A percentile compares a stretch with the other conserved stretches of the same genome.
Conservation (phyloP, 192 early-diverging fungal genomes). For the Kickxella alabastrina region DNA sequence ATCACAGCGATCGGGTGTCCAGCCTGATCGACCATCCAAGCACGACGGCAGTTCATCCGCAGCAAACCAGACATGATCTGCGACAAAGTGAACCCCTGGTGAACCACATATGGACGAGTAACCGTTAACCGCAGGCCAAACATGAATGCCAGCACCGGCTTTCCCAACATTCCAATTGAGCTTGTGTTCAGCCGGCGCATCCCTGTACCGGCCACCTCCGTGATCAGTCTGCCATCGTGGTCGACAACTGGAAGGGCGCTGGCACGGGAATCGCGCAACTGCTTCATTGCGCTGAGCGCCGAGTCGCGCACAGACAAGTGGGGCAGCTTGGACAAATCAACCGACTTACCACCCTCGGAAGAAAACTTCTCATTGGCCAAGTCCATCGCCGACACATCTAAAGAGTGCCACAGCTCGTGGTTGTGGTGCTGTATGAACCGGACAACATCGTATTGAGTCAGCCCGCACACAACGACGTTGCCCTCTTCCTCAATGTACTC, state of each 20-base stretch:
- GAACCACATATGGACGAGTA: conserved; percentile 33
- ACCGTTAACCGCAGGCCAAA: conserved; percentile 23
- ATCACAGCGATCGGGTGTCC: conserved; percentile 40
- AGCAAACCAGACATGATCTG: conserved; percentile 48
- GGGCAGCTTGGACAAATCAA: background rate
- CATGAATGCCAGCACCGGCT: conserved; percentile 48
- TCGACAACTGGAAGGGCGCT: conserved; percentile 50
- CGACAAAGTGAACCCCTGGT: conserved; percentile 33
- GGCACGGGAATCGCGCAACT: conserved; percentile 25
- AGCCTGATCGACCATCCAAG: conserved; percentile 41
- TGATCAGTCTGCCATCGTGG: conserved; percentile 31
- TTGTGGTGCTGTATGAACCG: conserved; percentile 52
- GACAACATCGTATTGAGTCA: conserved; percentile 50
- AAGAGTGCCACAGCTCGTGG: conserved; percentile 30
- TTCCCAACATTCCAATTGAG: conserved; percentile 35
- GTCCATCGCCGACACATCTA: conserved; percentile 13
- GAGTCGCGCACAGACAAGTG: conserved; percentile 34
- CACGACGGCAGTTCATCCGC: conserved; percentile 42
- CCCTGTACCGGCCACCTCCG: conserved; percentile 36
- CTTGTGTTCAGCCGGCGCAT: conserved; percentile 25
- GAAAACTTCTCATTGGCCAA: conserved; percentile 5
- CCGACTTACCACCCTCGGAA: background rate
- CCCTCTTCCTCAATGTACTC: conserved; percentile 7
- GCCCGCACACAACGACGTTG: conserved; percentile 19
- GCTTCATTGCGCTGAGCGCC: conserved; percentile 29